A percentile compares a stretch with the other conserved stretches of the same genome.
These are phyloP conservation scores for Phytomonas francai DNA, from an alignment of 208 protist genomes.

Conservation along the genomic window DNA sequence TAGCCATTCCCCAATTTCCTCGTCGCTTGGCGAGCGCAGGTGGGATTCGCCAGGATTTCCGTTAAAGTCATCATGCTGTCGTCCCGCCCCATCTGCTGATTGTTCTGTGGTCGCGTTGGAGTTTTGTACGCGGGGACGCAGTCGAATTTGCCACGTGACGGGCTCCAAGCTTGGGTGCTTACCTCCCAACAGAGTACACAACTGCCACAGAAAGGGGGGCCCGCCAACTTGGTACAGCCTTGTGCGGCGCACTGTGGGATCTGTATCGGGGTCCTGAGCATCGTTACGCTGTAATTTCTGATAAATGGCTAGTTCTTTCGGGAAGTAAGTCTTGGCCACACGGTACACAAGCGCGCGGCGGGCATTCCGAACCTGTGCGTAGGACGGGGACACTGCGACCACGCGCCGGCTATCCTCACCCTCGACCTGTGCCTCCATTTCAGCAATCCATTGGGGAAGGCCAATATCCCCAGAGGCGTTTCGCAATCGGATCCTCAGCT, in stretches of 20 bases:
- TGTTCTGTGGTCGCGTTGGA: background rate
- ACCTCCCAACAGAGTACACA: constrained; percentile 48
- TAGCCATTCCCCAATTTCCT: constrained; percentile 12
- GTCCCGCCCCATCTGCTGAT: background rate
- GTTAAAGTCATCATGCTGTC: background rate
- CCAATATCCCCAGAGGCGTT: constrained; percentile 58
- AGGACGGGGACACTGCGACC: constrained; percentile 65
- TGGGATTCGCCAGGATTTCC: background rate
- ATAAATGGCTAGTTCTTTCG: constrained; percentile 66
- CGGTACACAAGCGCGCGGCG: constrained; percentile 66
- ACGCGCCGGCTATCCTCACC: constrained; percentile 54
- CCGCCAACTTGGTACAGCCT: constrained; percentile 33
- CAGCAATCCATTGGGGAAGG: constrained; percentile 78
- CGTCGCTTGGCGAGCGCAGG: constrained; percentile 8
- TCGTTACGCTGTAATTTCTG: constrained; percentile 43
- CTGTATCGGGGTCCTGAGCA: constrained; percentile 36
- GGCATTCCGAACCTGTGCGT: constrained; percentile 47
- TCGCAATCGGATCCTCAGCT: constrained; percentile 69
- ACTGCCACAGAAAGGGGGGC: constrained; percentile 53
- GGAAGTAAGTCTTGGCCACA: constrained; percentile 70
- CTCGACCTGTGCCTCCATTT: constrained; percentile 80
- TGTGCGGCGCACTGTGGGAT: constrained; percentile 12
- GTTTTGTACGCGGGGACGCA: constrained; percentile 9
- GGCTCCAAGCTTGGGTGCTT: constrained; percentile 42
- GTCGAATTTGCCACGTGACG: constrained; percentile 42